Evolutionary conservation across 2,329 filamentous ascomycete genomes (phyloP).

Genomic region (Beauveria scarabaeidicola): DNA sequence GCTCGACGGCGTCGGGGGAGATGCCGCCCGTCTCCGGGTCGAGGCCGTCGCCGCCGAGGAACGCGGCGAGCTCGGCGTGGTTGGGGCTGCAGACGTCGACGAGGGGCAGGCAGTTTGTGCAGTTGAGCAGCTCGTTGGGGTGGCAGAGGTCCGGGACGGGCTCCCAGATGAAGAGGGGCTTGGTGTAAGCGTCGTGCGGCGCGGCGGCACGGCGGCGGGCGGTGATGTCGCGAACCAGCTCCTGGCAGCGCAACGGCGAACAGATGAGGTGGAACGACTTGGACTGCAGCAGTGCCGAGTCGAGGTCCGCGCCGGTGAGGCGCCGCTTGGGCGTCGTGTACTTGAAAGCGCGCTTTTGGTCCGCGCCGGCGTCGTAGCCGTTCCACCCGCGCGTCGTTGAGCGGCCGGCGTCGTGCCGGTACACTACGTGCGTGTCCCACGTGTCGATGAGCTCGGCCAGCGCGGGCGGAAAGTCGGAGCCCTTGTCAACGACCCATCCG

Average conservation of each 20-base stretch:
- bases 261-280: slow-evolving; percentile 85
- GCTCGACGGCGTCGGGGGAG: slow-evolving; percentile 44
- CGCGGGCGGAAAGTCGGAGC: slow-evolving; percentile 71
- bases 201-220: slow-evolving; percentile 40
- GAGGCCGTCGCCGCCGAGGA: slow-evolving; percentile 59
- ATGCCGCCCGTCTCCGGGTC: slow-evolving; percentile 48
- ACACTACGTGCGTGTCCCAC: slow-evolving; percentile 68
- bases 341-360: slow-evolving; percentile 66
- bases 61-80: slow-evolving; percentile 75
- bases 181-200: slow-evolving; percentile 30
- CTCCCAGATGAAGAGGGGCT: slow-evolving; percentile 85
- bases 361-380: slow-evolving; percentile 60
- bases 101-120: slow-evolving; percentile 52
- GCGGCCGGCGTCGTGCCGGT: slow-evolving; percentile 57
- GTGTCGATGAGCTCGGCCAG: slow-evolving; percentile 56
- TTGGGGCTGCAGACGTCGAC: slow-evolving; percentile 69
- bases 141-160: slow-evolving; percentile 84
- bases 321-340: slow-evolving; percentile 83
- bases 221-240: slow-evolving; percentile 64
- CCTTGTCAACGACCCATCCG: slow-evolving; percentile 86
- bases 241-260: slow-evolving; percentile 65
- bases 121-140: slow-evolving; percentile 57
- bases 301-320: slow-evolving; percentile 64
- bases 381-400: slow-evolving; percentile 91
- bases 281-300: slow-evolving; percentile 56